Conservation (phyloP, 352 stramenopile species). For the Globisporangium uncinulatum region DNA sequence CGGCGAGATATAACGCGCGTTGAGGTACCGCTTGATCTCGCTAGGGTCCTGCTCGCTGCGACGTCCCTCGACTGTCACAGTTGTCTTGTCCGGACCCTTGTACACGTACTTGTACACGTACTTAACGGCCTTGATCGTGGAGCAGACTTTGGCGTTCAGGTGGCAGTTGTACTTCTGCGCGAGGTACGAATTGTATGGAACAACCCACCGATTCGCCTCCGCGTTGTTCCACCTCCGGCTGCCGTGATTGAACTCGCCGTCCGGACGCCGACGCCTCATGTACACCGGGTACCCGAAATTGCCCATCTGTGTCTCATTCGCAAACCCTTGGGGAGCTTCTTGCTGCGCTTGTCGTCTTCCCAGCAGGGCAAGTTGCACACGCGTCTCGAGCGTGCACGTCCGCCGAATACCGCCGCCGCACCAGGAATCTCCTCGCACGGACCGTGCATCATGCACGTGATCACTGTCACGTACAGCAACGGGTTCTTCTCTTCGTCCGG, state of each 20-base stretch:
- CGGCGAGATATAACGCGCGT: slow-evolving; percentile 25
- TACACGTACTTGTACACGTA: slow-evolving; percentile 5
- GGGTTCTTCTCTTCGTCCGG: no score
- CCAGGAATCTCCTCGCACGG: no score
- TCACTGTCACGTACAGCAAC: no score
- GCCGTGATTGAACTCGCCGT: not conserved
- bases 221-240: not conserved
- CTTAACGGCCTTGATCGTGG: not conserved
- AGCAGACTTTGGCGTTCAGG: not conserved
- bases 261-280: not conserved
- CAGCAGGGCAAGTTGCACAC: not conserved
- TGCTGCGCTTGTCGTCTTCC: slow-evolving; percentile 3
- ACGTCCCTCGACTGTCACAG: not conserved
- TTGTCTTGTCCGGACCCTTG: slow-evolving; percentile 1
- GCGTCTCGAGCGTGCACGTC: no score
- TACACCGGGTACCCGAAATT: not conserved
- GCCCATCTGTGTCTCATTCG: not conserved
- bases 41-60: slow-evolving; percentile 3
- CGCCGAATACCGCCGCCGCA: no score
- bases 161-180: not conserved
- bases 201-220: not conserved
- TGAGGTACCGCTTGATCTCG: slow-evolving; percentile 22
- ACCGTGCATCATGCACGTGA: no score
- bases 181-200: not conserved
- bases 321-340: slow-evolving; percentile 4